Evolutionary conservation across 2,329 filamentous ascomycete species (phyloP).

Genomic region (Colletotrichum tropicale): DNA sequence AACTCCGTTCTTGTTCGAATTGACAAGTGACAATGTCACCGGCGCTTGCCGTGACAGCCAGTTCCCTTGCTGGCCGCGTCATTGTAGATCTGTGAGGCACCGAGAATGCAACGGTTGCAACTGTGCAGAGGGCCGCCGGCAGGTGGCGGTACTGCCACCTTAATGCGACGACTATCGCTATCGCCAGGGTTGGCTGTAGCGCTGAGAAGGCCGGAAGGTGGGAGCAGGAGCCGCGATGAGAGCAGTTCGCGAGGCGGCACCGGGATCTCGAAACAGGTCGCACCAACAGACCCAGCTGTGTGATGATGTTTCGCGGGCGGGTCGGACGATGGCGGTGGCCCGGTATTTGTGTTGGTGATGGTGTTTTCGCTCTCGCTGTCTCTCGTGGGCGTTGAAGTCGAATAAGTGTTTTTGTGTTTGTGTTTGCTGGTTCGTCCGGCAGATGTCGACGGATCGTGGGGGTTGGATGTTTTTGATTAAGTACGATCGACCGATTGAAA

Average conservation of each 20-base stretch:
- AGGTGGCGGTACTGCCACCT: not conserved
- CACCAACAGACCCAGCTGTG: not conserved
- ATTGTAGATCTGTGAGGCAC: not conserved
- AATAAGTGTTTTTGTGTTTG: not conserved
- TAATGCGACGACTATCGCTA: not conserved
- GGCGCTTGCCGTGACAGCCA: not conserved
- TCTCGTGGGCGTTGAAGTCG: not conserved
- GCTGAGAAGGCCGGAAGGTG: not conserved
- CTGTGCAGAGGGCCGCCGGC: not conserved
- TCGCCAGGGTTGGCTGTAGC: not conserved
- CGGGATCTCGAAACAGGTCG: constrained; percentile 9
- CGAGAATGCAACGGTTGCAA: not conserved
- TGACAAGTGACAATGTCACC: not conserved
- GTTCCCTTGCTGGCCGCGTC: not conserved
- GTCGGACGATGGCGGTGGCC: not conserved
- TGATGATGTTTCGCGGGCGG: not conserved
- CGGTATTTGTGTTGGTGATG: not conserved
- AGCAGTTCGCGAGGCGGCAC: not conserved
- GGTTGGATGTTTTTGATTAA: not conserved
- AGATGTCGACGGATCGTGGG: not conserved
- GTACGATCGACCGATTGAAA: not conserved
- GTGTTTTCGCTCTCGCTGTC: not conserved
- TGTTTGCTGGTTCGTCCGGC: not conserved
- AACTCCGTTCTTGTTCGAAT: not conserved
- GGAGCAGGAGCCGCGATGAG: not conserved